Percentiles rank a stretch among this genome's conserved stretches.
Conservation (phyloP, 352 stramenopile species). For the Phytophthora pinifolia region DNA sequence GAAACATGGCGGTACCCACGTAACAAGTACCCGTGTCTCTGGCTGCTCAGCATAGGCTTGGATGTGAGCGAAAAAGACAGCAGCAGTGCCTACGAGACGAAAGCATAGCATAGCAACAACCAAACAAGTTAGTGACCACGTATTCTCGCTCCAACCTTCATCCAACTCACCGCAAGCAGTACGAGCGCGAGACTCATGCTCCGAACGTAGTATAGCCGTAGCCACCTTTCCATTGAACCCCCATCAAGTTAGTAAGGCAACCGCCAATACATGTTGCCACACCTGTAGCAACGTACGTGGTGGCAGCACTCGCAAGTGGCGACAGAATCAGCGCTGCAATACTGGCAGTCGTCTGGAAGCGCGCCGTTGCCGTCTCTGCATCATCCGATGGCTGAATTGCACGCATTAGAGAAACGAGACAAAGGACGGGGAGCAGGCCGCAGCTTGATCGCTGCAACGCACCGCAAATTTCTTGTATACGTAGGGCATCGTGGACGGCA, state of each 20-base stretch:
- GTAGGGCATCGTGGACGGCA: slow-evolving; percentile 74
- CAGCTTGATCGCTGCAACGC: slow-evolving; percentile 19
- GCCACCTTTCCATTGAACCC: slow-evolving; percentile 30
- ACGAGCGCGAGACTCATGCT: slow-evolving; percentile 36
- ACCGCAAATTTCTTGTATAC: slow-evolving; percentile 75
- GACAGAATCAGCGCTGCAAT: slow-evolving; percentile 59
- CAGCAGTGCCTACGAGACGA: slow-evolving; percentile 36
- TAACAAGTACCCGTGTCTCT: slow-evolving; percentile 46
- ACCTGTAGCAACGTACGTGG: slow-evolving; percentile 23
- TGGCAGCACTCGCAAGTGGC: slow-evolving; percentile 28
- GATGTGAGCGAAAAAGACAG: slow-evolving; percentile 45
- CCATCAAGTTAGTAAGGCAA: not conserved
- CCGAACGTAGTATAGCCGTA: slow-evolving; percentile 50
- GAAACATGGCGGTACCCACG: slow-evolving; percentile 33
- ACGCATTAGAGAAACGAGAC: no score
- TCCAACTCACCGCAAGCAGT: slow-evolving; percentile 40
- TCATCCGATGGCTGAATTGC: slow-evolving; percentile 34
- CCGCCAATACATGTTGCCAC: not conserved
- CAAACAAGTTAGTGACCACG: not conserved
- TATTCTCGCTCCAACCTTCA: not conserved
- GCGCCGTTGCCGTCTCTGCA: slow-evolving; percentile 38
- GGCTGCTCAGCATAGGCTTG: slow-evolving; percentile 39
- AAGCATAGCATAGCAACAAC: not conserved
- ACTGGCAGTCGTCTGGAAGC: slow-evolving; percentile 55
- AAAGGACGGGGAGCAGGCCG: no score